phyloP scores from a whole-genome alignment of 164 flowering plant species.

The Taxillus chinensis region DNA sequence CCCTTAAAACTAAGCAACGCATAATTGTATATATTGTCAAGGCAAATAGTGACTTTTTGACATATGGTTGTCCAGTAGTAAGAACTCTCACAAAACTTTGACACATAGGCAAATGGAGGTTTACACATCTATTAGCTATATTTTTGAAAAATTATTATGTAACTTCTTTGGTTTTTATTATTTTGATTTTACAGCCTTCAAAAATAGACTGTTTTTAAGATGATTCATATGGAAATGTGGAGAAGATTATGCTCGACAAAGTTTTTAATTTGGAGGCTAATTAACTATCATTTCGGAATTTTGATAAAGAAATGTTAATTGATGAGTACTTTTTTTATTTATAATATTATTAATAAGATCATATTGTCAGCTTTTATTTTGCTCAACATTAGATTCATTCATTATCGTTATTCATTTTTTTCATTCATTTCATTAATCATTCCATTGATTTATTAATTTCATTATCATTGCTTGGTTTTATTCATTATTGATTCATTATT shows the following conservation, averaged over 20 bases:
- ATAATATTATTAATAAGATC: no score
- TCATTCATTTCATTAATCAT: no score
- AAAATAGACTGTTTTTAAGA: constrained; percentile 65
- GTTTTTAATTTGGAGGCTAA: constrained; percentile 28
- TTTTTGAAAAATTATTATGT: constrained; percentile 5
- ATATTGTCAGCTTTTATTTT: no score
- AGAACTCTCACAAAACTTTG: constrained; percentile 21
- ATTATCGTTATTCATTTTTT: no score
- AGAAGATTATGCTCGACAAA: constrained; percentile 51
- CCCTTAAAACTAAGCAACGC: constrained; percentile 41
- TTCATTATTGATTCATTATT: no score
- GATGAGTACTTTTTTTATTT: constrained; percentile 37
- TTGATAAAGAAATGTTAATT: constrained; percentile 43
- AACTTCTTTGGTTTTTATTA: constrained; percentile 3
- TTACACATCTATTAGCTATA: not conserved
- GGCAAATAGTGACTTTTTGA: constrained; percentile 75
- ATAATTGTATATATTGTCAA: constrained; percentile 73
- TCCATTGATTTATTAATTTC: no score
- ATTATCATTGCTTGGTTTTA: no score
- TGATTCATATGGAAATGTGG: constrained; percentile 78
- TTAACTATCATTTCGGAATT: constrained; percentile 43
- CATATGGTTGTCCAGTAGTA: constrained; percentile 74
- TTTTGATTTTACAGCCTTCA: constrained; percentile 10
- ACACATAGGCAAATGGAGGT: constrained; percentile 11
- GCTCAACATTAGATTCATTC: no score